Base-by-base conservation (phyloP, 768 basidiomycete species). In the button mushroom (Agaricus bisporus) region DNA sequence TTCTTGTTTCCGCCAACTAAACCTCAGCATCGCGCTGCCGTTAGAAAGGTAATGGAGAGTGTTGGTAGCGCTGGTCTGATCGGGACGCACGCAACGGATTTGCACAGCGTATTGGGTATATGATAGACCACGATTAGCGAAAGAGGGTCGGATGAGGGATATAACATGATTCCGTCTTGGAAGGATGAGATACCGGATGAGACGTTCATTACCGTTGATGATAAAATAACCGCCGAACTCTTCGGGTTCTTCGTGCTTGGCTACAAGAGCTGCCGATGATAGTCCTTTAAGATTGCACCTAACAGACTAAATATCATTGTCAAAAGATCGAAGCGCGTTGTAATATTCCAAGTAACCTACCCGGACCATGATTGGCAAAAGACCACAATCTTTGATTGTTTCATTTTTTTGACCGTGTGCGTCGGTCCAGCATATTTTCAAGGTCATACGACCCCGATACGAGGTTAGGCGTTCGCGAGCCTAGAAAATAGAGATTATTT, bases 141-240 rank as follows among this genome's bases (percentile, higher is more conserved):
- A 99, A 10, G 92, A 87, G 18, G 92, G 88, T 46, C 97, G 91
- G 61, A 88, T 75, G 61, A 99, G 84, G 46, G 94, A 86, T 59
- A 95, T 91, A 63, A 91, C 93, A 72, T 98, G 93, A 66, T 98
- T 93, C 49, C 97, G 82, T 25, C 97, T 87, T 11, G 95, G 95
- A 37, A 99, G 80, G 63, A 98, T 94, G 65, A 98, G 85, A 72
- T 94, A 98, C 58, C 97, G 92, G 60, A 99, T 95, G 58, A 99
- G 82, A 72, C 94, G 92, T 72, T 99, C 97, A 70, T 98, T 98
- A 57, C 97, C 97, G 68, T 99, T 99, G 69, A 99, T 85, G 65
- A 99, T 82, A 66, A 99, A 99, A 71, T 99, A 98, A 26, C 95
- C 97, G 49, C 97, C 97, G 64, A 98, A 98, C 68, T 98, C 97